Conservation (phyloP, 805 yeast genomes). For the Metschnikowia kunwiensis region DNA sequence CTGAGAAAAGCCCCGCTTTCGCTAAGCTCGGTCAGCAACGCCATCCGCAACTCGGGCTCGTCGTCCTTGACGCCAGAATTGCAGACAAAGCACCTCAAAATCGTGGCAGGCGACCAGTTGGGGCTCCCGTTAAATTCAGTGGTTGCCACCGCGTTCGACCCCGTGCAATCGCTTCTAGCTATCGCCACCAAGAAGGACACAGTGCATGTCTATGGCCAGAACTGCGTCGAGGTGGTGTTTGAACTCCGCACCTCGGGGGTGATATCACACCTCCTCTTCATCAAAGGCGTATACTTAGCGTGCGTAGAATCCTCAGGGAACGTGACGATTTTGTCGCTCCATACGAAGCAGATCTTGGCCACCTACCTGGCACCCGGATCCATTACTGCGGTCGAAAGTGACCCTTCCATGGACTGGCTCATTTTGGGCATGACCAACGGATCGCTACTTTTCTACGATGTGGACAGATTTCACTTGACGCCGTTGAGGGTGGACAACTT, state of each 20-base stretch:
- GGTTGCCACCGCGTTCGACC: conserved; percentile 73
- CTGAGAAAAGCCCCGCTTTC: conserved; percentile 43
- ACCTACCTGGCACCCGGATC: conserved; percentile 61
- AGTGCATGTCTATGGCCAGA: conserved; percentile 79
- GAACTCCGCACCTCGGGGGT: conserved; percentile 48
- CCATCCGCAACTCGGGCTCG: conserved; percentile 32
- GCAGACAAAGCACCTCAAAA: conserved; percentile 27
- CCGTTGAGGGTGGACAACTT: conserved; percentile 66
- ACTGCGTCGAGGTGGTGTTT: conserved; percentile 69
- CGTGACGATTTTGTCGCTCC: conserved; percentile 67
- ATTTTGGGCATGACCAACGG: conserved; percentile 81
- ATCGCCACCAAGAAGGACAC: conserved; percentile 68
- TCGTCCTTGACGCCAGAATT: conserved; percentile 34
- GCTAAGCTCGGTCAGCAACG: conserved; percentile 40
- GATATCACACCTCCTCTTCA: conserved; percentile 57
- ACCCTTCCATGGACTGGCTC: conserved; percentile 87
- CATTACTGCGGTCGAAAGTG: conserved; percentile 69
- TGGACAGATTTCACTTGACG: conserved; percentile 70
- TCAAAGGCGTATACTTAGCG: conserved; percentile 78
- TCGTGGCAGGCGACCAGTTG: conserved; percentile 29
- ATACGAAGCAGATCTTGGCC: conserved; percentile 57
- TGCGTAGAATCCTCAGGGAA: conserved; percentile 62
- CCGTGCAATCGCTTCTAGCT: conserved; percentile 83
- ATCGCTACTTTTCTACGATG: conserved; percentile 64
- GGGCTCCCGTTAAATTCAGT: conserved; percentile 56